Base-by-base conservation (phyloP, 257 asterid species). In the Penstemon eatonii region DNA sequence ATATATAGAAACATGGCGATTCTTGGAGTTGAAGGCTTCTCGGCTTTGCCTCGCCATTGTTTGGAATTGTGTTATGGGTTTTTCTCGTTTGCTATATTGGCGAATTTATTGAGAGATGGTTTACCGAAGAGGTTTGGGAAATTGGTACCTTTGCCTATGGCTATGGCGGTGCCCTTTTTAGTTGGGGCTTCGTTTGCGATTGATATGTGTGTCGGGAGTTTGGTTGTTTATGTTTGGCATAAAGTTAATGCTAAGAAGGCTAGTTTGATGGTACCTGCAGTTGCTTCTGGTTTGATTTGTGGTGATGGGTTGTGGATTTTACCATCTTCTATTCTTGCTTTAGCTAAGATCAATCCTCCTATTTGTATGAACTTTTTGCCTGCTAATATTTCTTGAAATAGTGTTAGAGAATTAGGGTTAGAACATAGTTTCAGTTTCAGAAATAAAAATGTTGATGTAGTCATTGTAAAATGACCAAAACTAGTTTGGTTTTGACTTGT, bases 21-120 rank as follows among this genome's bases (percentile, higher is more conserved):
- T 6, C 73, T 68, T 12, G 65, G 73, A 10, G 73, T 68, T 10
- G 38, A 68, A 18, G 73, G 73, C 15, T 43, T 68, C n/a, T 41
- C 55, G 0, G 41, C 73, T 5, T 36, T 68, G 4, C 73, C 73
- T 0, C 42, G n/a, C 4, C 51, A 68, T 10, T 68, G 73, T n/a
- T 0, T 56, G 11, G 38, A 56, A 36, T 19, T 68, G 0, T 56
- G 63, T 36, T 43, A 15, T 37, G 73, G 65, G 15, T 56, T 68
- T 13, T 68, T 68, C 56, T 44, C 37, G 13, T 57, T 38, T n/a
- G 57, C 73, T 4, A 47, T 44, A 8, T 4, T 38, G 42, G 33
- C 43, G 2, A 68, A 68, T 37, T 47, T 68, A 0, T 11, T 25
- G 44, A 68, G 41, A 4, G 73, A 53, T n/a, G 4, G 13, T 5